Base-by-base conservation (phyloP, 805 yeast species). In the Debaryomyces tyrocola region DNA sequence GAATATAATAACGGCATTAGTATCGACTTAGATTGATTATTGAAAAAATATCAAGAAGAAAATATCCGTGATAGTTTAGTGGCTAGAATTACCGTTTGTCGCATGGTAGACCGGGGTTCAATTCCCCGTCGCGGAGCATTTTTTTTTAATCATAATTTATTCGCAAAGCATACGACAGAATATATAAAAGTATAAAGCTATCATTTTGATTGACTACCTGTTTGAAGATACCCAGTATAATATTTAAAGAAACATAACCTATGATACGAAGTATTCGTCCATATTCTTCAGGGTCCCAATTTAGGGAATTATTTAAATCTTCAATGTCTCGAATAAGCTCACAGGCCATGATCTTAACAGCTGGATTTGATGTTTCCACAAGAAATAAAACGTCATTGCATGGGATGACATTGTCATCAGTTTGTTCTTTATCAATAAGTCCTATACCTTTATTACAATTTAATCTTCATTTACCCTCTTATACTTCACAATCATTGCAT, bases 381-480 rank as follows among this genome's bases (percentile, higher is more conserved):
- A 41, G 33, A 10, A 37, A 43, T 5, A 3, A 31, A 11, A 33
- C 41, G 17, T 43, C 35, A 21, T 65, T 74, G 33, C 85, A 78
- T 64, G 97, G 97, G 0, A 81, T 88, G 73, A 90, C 97, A 0
- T 70, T 92, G 1, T 87, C 96, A 2, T 89, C 96, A 1, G 88
- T 90, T 37, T 80, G 89, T 10, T 90, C 97, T 1, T 68, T 92
- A 11, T 83, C 96, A 0, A 78, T 90, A 24, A 73, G 77, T 40
- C 97, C 97, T 0, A 74, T 73, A 11, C 95, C 96, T 1, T 66
- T 91, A 44, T 58, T 92, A 1, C 94, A 89, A 57, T 91, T 92
- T 70, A 92, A 92, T 62, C 70, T 92, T 33, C 96, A 88, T 63
- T 69, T 83, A 11, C 98, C 98, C 0, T 88, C 96, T 4, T 76